These are phyloP conservation scores for Eucommia ulmoides DNA, from an alignment of 257 asterid species.

Conservation along the genomic window DNA sequence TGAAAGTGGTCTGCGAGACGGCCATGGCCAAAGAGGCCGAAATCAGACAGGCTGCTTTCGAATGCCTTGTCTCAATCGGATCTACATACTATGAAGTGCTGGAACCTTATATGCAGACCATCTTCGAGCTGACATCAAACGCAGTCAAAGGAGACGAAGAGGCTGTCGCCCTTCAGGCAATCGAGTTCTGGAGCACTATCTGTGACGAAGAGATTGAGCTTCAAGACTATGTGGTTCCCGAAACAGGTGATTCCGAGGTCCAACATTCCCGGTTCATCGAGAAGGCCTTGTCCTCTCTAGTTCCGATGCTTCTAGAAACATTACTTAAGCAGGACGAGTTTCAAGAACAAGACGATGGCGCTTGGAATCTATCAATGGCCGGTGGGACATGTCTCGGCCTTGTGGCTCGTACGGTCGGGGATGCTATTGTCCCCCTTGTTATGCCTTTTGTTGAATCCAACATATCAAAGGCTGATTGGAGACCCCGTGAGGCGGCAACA, in stretches of 20 bases:
- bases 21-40: conserved; percentile 60
- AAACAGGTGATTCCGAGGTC: conserved; percentile 41
- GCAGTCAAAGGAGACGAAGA: conserved; percentile 78
- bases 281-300: conserved; percentile 62
- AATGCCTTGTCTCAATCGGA: conserved; percentile 77
- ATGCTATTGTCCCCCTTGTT: conserved; percentile 55
- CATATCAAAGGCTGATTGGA: conserved; percentile 65
- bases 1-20: conserved; percentile 76
- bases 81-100: conserved; percentile 65
- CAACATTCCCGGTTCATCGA: conserved; percentile 58
- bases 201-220: conserved; percentile 80
- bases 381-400: conserved; percentile 82
- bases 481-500: conserved; percentile 78
- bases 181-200: conserved; percentile 91
- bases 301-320: conserved; percentile 78
- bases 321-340: conserved; percentile 79
- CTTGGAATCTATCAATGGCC: conserved; percentile 88
- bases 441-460: conserved; percentile 74
- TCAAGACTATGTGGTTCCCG: conserved; percentile 52
- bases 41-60: conserved; percentile 76
- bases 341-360: conserved; percentile 78
- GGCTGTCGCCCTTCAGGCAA: conserved; percentile 76
- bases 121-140: conserved; percentile 65
- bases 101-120: conserved; percentile 66
- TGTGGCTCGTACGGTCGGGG: conserved; percentile 75